Base-by-base conservation (phyloP, 1,139 yeast genomes). In the Blastobotrys persicus region DNA sequence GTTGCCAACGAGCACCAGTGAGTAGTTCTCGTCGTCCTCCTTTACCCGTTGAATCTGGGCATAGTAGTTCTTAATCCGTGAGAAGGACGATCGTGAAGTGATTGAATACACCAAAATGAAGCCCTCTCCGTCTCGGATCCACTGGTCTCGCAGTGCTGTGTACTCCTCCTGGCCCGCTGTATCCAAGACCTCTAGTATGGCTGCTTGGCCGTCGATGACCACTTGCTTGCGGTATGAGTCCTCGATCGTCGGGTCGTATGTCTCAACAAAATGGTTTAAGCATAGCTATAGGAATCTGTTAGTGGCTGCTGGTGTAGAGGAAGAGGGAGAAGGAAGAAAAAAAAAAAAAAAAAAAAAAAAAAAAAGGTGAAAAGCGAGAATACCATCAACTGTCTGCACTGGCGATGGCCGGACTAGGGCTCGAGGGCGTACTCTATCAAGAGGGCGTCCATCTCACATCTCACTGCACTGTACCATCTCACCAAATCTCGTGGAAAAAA, bases 81-180 rank as follows among this genome's bases (percentile, higher is more conserved):
- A 82, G 59, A 92, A 78, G 6, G 96, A 86, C 59, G 85, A 82
- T 55, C 88, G 84, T 61, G 91, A 95, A 2, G 96, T 88, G 45
- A 92, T 91, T 5, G 94, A 83, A 67, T 91, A 92, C 9, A 92
- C 98, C 53, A 92, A 75, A 50, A 92, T 67, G 62, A 88, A 88
- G 4, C 96, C 96, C 68, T 89, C 96, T 44, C 97, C 97, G 14
- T 95, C 88, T 55, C 96, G 79, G 83, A 92, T 92, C 72, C 94
- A 73, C 55, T 72, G 94, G 69, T 92, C 98, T 62, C 98, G 78
- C 92, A 92, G 85, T 28, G 97, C 95, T 50, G 91, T 82, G 69
- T 89, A 92, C 70, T 92, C 98, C 70, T 92, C 98, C 74, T 91
- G 98, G 41, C 98, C 98, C 13, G 98, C 98, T 39, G 98, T 92